Base-by-base conservation (phyloP, 2,329 filamentous ascomycete species). In the Aspergillus sojae region DNA sequence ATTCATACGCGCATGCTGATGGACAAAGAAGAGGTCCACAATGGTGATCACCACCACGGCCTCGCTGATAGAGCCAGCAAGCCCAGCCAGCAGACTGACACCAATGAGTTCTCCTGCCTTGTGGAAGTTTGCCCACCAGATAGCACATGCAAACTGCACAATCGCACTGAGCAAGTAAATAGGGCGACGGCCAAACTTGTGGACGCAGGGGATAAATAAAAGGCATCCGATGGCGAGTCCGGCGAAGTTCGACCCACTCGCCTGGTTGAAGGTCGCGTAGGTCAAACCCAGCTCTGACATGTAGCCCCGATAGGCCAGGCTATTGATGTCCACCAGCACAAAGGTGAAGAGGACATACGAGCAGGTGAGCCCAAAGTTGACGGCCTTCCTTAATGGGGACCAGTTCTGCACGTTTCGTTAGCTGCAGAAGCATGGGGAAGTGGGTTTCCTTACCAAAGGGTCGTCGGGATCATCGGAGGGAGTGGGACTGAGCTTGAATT, bases 21-120 rank as follows among this genome's bases (percentile, higher is more conserved):
- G 82, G 7, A 83, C 74, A 63, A 83, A 84, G 70, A 80, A 83
- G 46, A 84, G 60, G 63, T 84, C 82, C 10, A 77, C 77, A 23
- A 84, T 77, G 0, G 81, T 83, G 65, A 83, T 78, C 65, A 83
- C 80, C 0, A 82, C 77, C 23, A 58, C 43, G 7, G 57, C 57
- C 65, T 84, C 82, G 57, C 73, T 76, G 11, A 83, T 68, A 9
- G 81, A 80, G 7, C 82, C 83, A 1, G 77, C 71, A 23, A 83
- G 74, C 9, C 84, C 80, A 14, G 74, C 71, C 10, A 85, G 65
- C 1, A 81, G 64, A 62, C 83, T 83, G 36, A 77, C 73, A 0
- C 75, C 71, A 60, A 82, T 78, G 55, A 82, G 70, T 39, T 85
- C 83, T 0, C 70, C 78, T 0, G 71, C 71, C 0, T 72, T 81